phyloP scores from a whole-genome alignment of 2,329 filamentous ascomycete genomes.

The Alternaria solani region DNA sequence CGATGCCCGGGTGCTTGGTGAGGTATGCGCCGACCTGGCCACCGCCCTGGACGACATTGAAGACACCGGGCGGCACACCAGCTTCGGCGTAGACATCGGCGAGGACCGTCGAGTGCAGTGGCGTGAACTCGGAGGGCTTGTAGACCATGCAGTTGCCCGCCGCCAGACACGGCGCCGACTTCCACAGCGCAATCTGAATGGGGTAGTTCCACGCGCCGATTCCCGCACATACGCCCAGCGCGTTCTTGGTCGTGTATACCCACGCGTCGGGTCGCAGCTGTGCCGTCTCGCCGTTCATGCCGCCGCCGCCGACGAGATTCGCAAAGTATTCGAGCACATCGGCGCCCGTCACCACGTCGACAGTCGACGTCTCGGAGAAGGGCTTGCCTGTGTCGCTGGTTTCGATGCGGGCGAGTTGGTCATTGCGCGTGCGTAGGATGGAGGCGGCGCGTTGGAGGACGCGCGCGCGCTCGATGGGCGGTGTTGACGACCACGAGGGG shows the following conservation, averaged over 20 bases:
- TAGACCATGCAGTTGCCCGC: conserved; percentile 92
- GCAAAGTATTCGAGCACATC: conserved; percentile 90
- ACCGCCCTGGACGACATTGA: conserved; percentile 85
- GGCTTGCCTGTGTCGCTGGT: conserved; percentile 88
- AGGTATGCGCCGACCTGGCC: conserved; percentile 80
- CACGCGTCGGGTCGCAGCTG: conserved; percentile 78
- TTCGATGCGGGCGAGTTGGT: conserved; percentile 79
- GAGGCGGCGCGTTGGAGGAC: conserved; percentile 80
- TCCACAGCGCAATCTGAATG: conserved; percentile 90
- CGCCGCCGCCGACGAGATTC: conserved; percentile 77
- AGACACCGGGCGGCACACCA: conserved; percentile 80
- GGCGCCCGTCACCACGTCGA: conserved; percentile 83
- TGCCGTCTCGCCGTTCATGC: conserved; percentile 81
- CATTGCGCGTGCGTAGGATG: conserved; percentile 77
- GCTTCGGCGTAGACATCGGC: conserved; percentile 81
- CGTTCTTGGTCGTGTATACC: conserved; percentile 83
- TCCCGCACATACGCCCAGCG: conserved; percentile 83
- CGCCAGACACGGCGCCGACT: conserved; percentile 83
- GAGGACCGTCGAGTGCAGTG: conserved; percentile 78
- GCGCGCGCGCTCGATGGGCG: conserved; percentile 76
- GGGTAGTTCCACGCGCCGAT: conserved; percentile 95
- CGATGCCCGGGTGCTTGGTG: conserved; percentile 74
- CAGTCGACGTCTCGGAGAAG: conserved; percentile 81
- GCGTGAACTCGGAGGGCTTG: conserved; percentile 88
- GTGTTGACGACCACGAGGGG: conserved; percentile 76